Base-by-base conservation (phyloP, 129 eudicot species). In the Chrysanthemum lavandulifolium region DNA sequence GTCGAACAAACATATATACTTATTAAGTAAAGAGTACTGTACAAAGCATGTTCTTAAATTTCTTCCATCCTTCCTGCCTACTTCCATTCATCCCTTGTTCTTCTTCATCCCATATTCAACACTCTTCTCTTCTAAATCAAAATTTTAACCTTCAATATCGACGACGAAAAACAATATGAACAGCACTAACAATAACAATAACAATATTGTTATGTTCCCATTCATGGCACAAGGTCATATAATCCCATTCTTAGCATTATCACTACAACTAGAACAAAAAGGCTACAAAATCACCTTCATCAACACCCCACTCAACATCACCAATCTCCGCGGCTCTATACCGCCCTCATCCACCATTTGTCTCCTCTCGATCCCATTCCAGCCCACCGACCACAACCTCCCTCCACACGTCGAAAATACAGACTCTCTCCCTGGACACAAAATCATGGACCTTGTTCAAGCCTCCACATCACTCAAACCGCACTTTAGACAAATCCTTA, bases 151-250 rank as follows among this genome's bases (percentile, higher is more conserved):
- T 21, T 10, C 5, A 60, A 60, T 10, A 23, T 36, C 7, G 14
- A 36, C 62, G 68, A 76, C 60, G 80, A 62, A 74, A 9, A 13
- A 59, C 43, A 36, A 36, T 36, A 36, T 36, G 43, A 36, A 36
- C 7, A 5, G n/a, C n/a, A n/a, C n/a, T n/a, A n/a, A 5, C 43
- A 33, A 7, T 14, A 62, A 57, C 27, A 74, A 68, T 48, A 76
- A 74, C 72, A 83, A 69, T 73, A 79, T 90, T 16, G 73, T 87
- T 25, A 54, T 90, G 73, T 88, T 91, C 45, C 97, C 97, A 1
- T 87, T 83, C 89, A 85, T 91, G 97, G 89, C 97, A 40, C 91
- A 87, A 80, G 91, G 95, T 75, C 97, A 91, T 56, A 75, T 91
- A 12, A 85, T 83, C 50, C 97, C 95, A 4, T 91, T 85, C 79